A percentile compares a stretch with the other conserved stretches of the same genome.
Evolutionary conservation across 2,329 filamentous ascomycete species (phyloP).

Genomic region (Cryphonectria japonica): DNA sequence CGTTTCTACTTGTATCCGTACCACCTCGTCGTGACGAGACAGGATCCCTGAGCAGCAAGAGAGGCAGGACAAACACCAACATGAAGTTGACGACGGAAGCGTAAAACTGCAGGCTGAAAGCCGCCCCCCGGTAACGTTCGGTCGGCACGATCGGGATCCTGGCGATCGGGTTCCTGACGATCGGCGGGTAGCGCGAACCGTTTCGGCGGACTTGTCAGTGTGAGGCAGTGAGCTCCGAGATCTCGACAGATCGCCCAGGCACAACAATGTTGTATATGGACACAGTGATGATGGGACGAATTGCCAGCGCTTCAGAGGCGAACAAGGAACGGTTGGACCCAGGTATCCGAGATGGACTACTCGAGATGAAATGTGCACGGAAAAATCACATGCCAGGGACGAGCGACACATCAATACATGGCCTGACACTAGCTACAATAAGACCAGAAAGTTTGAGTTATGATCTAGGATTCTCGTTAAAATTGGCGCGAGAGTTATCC

Average conservation of each 20-base stretch:
- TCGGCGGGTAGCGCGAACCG: not conserved
- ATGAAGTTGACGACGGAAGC: not conserved
- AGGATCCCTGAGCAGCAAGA: not conserved
- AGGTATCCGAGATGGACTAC: not conserved
- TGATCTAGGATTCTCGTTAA: not conserved
- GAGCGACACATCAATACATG: not conserved
- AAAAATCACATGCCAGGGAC: not conserved
- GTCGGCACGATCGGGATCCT: constrained; percentile 6
- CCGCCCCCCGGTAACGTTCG: not conserved
- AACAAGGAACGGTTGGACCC: not conserved
- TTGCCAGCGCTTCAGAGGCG: not conserved
- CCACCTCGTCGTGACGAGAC: not conserved
- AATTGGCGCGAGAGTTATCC: not conserved
- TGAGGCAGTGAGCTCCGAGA: not conserved
- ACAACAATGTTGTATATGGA: not conserved
- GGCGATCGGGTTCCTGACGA: constrained; percentile 10
- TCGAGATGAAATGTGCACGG: not conserved
- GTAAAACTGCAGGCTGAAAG: not conserved
- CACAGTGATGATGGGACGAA: not conserved
- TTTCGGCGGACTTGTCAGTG: not conserved
- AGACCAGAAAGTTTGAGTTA: not conserved
- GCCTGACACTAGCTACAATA: not conserved
- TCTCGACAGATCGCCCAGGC: not conserved
- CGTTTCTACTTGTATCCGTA: not conserved
- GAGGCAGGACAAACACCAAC: not conserved